Base-by-base conservation (phyloP, 345 rosid species). In the Pelargonium nanum region DNA sequence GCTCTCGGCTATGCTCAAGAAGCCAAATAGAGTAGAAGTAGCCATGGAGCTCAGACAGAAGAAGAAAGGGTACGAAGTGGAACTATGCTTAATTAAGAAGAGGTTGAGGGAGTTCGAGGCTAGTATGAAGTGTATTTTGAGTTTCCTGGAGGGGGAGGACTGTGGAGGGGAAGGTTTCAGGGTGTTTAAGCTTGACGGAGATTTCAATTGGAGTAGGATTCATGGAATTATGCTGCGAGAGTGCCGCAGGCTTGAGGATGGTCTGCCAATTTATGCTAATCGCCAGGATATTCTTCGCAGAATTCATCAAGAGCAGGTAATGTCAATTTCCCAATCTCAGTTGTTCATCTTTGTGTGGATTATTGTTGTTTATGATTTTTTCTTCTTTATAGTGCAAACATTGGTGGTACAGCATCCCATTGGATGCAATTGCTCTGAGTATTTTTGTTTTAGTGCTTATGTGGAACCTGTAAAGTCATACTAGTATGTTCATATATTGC, bases 211-310 rank as follows among this genome's bases (percentile, higher is more conserved):
- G 98, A 60, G 50, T 53, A 79, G 75, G 57, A 68, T 83, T 24
- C 82, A 86, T 56, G 52, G 50, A 48, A 23, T 91, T 52, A 58
- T 88, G 55, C 61, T 78, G 40, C 82, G 93, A 68, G 98, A 88
- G 74, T 78, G 87, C 73, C 74, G 79, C 65, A 77, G 96, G 75
- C 73, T 89, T 2, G 83, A 85, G 32, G 85, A 80, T 78, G 91
- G 91, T 9, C 61, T 88, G 52, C 98, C 98, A 4, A 83, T 91
- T 50, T 91, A 86, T 24, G 75, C 83, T 16, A 60, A 60, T 61
- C 66, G 96, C 65, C 68, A 59, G 53, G 77, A 67, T 30, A 79
- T 88, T 75, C 78, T 88, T 64, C 61, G 44, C 56, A 63, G 25
- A 65, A 75, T 91, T 63, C 64, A 75, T 66, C 56, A 55, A 0